Conservation (phyloP, 768 basidiomycete genomes). For the Podaxis sp. region DNA sequence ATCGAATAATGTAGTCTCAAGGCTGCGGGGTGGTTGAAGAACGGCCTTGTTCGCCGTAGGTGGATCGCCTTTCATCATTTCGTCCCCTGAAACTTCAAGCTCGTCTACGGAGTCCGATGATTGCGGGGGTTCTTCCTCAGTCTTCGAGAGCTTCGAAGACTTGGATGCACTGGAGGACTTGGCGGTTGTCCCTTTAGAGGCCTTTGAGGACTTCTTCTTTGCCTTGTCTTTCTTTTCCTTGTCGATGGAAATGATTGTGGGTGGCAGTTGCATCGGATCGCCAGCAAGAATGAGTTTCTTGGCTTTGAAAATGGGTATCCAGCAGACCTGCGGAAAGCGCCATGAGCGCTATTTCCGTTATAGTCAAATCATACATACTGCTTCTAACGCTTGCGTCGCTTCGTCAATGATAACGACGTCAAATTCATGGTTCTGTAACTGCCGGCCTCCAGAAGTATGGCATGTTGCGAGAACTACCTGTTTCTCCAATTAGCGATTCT, state of each 20-base stretch:
- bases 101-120: constrained; percentile 11
- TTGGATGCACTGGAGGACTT: constrained; percentile 1
- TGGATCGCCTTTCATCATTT: constrained; percentile 10
- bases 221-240: constrained; percentile 22
- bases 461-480: constrained; percentile 92
- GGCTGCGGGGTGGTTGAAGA: constrained; percentile 61
- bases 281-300: constrained; percentile 90
- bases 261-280: constrained; percentile 94
- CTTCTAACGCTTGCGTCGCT: constrained; percentile 95
- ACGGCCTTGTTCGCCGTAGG: constrained; percentile 18
- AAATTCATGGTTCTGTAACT: constrained; percentile 74
- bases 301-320: constrained; percentile 93
- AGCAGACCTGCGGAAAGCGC: constrained; percentile 66
- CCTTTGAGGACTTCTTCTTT: constrained; percentile 11
- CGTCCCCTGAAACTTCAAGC: constrained; percentile 3
- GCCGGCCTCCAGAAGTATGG: constrained; percentile 86
- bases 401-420: constrained; percentile 97
- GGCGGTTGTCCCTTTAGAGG: background rate
- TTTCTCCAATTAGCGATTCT: background rate
- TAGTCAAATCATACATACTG: constrained; percentile 45
- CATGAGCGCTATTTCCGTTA: background rate
- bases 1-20: constrained; percentile 91
- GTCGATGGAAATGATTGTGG: constrained; percentile 80
- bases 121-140: background rate
- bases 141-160: background rate